Evolutionary conservation across 2,329 filamentous ascomycete species (phyloP), one percentile per base, ranked within the genome.

Genomic region (Lachnellula occidentalis): DNA sequence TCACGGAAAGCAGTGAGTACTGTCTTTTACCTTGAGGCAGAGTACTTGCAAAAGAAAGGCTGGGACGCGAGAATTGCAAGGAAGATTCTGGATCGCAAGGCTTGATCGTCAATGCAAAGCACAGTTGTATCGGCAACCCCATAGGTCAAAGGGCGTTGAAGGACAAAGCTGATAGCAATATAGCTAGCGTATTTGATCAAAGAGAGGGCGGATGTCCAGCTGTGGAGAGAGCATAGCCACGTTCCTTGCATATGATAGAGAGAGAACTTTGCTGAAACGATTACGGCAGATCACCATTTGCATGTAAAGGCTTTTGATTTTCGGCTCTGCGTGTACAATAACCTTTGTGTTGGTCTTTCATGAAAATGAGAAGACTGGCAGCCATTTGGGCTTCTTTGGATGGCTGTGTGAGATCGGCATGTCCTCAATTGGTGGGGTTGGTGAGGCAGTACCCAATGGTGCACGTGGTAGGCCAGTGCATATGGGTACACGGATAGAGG

Each of bases 351-450:
- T 43, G 24, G 11, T 21, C 41, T n/a, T 34, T 7, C 17, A 43
- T 19, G 34, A 24, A 31, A 34, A 47, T 50, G 21, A 45, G 21
- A 41, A 43, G 31, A 49, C 46, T 39, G 17, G 21, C 12, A 41
- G 43, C 21, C 24, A 22, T 14, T 49, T 54, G 60, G 58, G 58
- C 55, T 60, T 48, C 31, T 48, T 14, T 50, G 11, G 49, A 59
- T 60, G 59, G 61, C 59, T 63, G 59, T 54, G 50, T 22, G 47
- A 21, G 15, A 54, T 58, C 61, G 61, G 61, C 58, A 49, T 55
- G 49, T 14, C 59, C 59, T 61, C 52, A 17, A 63, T 58, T 59
- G 56, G 58, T 19, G 24, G 12, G 14, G 21, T 12, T 17, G 24
- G 43, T 9, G 11, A 19, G 50, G 34, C 36, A 39, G 36, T 17